Percentiles rank a stretch among this genome's conserved stretches.
Conservation (phyloP, 2,329 filamentous ascomycete genomes). For the Botrytis hyacinthi region DNA sequence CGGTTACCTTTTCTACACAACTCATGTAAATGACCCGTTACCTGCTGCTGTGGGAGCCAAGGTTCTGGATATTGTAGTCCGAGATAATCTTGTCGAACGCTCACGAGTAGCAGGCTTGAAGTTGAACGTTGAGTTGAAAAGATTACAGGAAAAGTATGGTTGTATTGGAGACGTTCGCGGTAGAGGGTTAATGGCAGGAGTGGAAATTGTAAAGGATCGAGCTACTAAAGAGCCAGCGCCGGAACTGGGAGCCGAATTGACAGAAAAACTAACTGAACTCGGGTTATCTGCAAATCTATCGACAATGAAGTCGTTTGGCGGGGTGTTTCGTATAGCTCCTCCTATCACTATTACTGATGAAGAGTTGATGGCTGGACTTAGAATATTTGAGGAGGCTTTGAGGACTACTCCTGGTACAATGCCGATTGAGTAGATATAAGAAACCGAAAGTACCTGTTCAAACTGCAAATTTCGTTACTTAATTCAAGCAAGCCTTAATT, state of each 20-base stretch:
- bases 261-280: slow-evolving; percentile 48
- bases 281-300: slow-evolving; percentile 58
- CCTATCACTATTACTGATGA: slow-evolving; percentile 56
- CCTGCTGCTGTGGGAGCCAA: slow-evolving; percentile 59
- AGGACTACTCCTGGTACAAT: slow-evolving; percentile 17
- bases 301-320: slow-evolving; percentile 53
- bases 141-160: slow-evolving; percentile 51
- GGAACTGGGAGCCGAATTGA: slow-evolving; percentile 49
- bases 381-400: slow-evolving; percentile 57
- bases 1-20: slow-evolving; percentile 58
- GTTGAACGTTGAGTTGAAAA: slow-evolving; percentile 49
- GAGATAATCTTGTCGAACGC: slow-evolving; percentile 51
- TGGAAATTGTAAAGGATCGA: slow-evolving; percentile 55
- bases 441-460: background rate
- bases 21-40: slow-evolving; percentile 61
- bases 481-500: background rate
- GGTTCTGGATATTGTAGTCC: slow-evolving; percentile 59
- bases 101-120: slow-evolving; percentile 46
- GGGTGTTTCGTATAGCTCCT: slow-evolving; percentile 58
- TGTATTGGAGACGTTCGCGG: slow-evolving; percentile 63
- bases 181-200: slow-evolving; percentile 55
- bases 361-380: slow-evolving; percentile 51
- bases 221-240: slow-evolving; percentile 46
- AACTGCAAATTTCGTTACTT: background rate
- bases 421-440: background rate